Conservation (phyloP, 1,284 basidiomycete genomes). For the Tremellales sp. region DNA sequence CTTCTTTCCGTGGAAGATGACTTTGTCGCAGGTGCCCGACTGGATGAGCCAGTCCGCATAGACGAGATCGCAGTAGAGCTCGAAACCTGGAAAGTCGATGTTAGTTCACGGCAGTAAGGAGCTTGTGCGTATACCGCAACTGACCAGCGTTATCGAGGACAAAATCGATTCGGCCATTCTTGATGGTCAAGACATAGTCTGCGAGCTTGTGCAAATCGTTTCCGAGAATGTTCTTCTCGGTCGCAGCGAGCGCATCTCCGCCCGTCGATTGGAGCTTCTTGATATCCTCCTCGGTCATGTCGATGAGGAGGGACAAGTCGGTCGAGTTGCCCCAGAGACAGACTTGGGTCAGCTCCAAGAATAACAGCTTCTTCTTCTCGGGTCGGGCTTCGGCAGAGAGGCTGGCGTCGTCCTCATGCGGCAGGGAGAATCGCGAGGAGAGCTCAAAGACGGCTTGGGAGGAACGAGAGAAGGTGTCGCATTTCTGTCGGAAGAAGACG, state of each 20-base stretch:
- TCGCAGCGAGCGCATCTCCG: constrained; percentile 88
- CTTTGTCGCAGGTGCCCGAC: constrained; percentile 75
- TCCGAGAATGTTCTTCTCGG: constrained; percentile 74
- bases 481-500: constrained; percentile 85
- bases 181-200: constrained; percentile 72
- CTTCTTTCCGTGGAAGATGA: constrained; percentile 68
- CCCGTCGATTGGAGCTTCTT: constrained; percentile 96
- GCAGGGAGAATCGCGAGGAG: constrained; percentile 85
- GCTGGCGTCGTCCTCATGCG: constrained; percentile 63
- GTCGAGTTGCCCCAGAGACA: constrained; percentile 97
- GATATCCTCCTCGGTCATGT: constrained; percentile 99
- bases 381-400: constrained; percentile 58
- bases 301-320: constrained; percentile 90
- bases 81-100: constrained; percentile 60
- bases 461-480: constrained; percentile 94
- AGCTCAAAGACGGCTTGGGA: constrained; percentile 91
- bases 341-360: constrained; percentile 92
- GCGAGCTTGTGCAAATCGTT: constrained; percentile 65
- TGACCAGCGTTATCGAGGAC: constrained; percentile 53
- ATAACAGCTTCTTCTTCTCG: constrained; percentile 83
- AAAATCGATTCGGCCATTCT: constrained; percentile 82
- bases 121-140: constrained; percentile 13
- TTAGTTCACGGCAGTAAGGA: constrained; percentile 64
- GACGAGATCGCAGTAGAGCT: constrained; percentile 93
- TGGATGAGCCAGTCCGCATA: constrained; percentile 85